Base-by-base conservation (phyloP, 345 rosid species). In the Linum lewisii region DNA sequence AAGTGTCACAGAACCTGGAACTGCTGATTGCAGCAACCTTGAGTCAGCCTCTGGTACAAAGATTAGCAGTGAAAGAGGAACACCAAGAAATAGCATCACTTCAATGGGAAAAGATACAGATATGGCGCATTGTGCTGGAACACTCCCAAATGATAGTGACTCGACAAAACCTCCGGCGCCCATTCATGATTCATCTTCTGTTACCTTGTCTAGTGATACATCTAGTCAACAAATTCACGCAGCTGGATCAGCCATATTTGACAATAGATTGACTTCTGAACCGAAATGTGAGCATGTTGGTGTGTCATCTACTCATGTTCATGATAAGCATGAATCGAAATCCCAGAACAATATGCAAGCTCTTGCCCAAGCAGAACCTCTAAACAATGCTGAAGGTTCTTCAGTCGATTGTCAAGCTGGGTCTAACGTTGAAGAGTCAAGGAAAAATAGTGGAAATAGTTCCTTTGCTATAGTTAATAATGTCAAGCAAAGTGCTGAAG, bases 1-100 rank as follows among this genome's bases (percentile, higher is more conserved):
- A 59, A 69, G 60, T 57, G 22, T 72, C 62, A 65, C 73, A 65
- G 73, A 61, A 51, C 63, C 75, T 44, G 66, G 65, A 73, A 21
- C 75, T 62, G 54, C 29, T 5, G 69, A 29, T 25, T 37, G 34
- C 55, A 75, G 61, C 45, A 37, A 62, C 49, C 50, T 37, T 53
- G 74, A 73, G 59, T 55, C 71, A 50, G 63, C 66, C 50, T 73
- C 77, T 60, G 73, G 57, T 60, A 63, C 57, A 19, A 81, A 66
- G 62, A 55, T 64, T 52, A 54, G 64, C 18, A 66, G 66, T 70
- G 67, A 55, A 24, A 53, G 54, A 58, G 75, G 68, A 65, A 54
- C 58, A 19, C 68, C 58, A 38, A 75, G 45, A 51, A 64, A 60
- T 62, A 57, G 53, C 56, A 56, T 61, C 38, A 18, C 66, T 14